phyloP scores from a whole-genome alignment of 2,329 filamentous ascomycete species.

The Escovopsis sp. region DNA sequence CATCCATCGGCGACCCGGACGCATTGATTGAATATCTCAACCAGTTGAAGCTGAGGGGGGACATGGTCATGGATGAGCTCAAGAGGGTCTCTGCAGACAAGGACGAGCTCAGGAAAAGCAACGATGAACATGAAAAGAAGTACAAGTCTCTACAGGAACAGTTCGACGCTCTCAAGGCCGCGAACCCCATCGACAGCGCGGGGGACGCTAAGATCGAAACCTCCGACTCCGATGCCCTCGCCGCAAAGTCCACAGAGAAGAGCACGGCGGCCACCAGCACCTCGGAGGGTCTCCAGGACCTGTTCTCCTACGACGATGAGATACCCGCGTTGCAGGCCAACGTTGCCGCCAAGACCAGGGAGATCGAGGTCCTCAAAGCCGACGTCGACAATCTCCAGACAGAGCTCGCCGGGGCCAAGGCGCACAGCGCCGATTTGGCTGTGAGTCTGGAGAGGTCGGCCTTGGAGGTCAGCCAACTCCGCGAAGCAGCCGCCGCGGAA shows the following conservation, averaged over 20 bases:
- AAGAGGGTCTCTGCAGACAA: conserved; percentile 74
- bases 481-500: conserved; percentile 24
- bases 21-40: conserved; percentile 82
- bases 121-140: conserved; percentile 52
- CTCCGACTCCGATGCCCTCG: background rate
- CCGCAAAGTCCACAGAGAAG: conserved; percentile 26
- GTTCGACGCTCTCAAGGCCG: conserved; percentile 33
- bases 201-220: conserved; percentile 12
- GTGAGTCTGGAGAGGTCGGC: conserved; percentile 54
- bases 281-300: conserved; percentile 44
- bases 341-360: conserved; percentile 51
- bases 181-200: conserved; percentile 10
- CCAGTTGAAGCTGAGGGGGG: conserved; percentile 69
- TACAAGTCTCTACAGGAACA: conserved; percentile 49
- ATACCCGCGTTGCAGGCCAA: conserved; percentile 67
- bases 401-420: conserved; percentile 56
- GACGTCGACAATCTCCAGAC: conserved; percentile 55
- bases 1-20: conserved; percentile 72
- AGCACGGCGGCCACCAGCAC: conserved; percentile 14
- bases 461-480: conserved; percentile 40
- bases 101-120: conserved; percentile 63
- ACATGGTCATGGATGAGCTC: conserved; percentile 89
- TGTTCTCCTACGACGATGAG: conserved; percentile 89
- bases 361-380: conserved; percentile 54
- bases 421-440: conserved; percentile 53